These are phyloP conservation scores for Thalassiosira livingstoniorum DNA, from an alignment of 352 stramenopile genomes.

Conservation along the genomic window DNA sequence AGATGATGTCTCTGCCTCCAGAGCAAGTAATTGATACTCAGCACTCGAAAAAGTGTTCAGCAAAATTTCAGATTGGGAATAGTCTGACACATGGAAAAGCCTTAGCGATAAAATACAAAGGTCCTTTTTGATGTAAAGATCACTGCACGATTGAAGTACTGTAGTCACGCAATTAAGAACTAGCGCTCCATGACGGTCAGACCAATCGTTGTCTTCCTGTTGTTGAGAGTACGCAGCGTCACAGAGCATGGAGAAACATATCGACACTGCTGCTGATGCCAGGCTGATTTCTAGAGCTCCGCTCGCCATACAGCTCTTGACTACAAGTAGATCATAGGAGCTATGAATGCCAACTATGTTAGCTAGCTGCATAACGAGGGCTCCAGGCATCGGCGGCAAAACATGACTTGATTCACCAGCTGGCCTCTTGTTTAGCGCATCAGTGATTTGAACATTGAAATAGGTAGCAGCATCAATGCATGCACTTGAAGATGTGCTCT, in stretches of 20 bases:
- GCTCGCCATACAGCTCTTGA: slow-evolving; percentile 67
- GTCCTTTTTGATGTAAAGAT: slow-evolving; percentile 46
- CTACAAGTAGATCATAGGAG: slow-evolving; percentile 48
- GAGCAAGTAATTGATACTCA: slow-evolving; percentile 46
- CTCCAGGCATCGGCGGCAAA: slow-evolving; percentile 66
- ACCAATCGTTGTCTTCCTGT: slow-evolving; percentile 21
- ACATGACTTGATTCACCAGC: slow-evolving; percentile 40
- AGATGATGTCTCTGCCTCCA: background rate
- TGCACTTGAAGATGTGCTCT: slow-evolving; percentile 36
- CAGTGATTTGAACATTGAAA: slow-evolving; percentile 54
- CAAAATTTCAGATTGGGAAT: slow-evolving; percentile 39
- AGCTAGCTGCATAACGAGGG: slow-evolving; percentile 72
- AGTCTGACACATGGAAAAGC: slow-evolving; percentile 22
- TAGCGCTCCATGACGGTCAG: slow-evolving; percentile 15
- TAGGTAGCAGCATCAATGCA: slow-evolving; percentile 45
- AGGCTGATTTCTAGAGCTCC: slow-evolving; percentile 57
- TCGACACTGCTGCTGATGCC: slow-evolving; percentile 64
- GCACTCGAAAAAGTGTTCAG: slow-evolving; percentile 40
- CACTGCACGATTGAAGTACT: slow-evolving; percentile 15
- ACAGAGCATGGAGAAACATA: slow-evolving; percentile 73
- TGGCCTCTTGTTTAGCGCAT: slow-evolving; percentile 16
- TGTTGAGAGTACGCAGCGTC: slow-evolving; percentile 48
- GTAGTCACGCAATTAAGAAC: slow-evolving; percentile 45
- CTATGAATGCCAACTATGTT: slow-evolving; percentile 69
- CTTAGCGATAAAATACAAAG: slow-evolving; percentile 46